Evolutionary conservation across 1,284 basidiomycete species (phyloP), one percentile per base, ranked within the genome.

Genomic region (Ceratobasidium theobromae): DNA sequence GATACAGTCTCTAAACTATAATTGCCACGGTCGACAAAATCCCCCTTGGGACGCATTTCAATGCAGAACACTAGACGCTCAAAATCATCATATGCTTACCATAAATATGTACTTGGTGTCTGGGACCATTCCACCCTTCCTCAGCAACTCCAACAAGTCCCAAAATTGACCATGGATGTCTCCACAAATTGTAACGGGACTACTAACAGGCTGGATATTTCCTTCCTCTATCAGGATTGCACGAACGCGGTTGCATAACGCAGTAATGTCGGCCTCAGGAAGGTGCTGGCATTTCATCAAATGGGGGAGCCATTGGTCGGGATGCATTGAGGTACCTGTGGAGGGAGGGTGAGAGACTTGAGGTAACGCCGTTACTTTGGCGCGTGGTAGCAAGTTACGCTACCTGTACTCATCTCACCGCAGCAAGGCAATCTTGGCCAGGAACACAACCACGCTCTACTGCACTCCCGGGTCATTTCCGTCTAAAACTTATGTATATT

Each of bases 101-200:
- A 98, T 98, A 76, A 98, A 98, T 69, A 98, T 93, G 77, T 98
- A 98, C 73, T 91, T 93, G 69, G 93, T 98, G 68, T 87, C 88
- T 2, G 93, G 93, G 0, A 91, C 85, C 72, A 86, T 84, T 4
- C 95, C 96, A 6, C 95, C 96, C 69, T 93, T 91, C 71, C 93
- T 79, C 72, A 98, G 81, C 35, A 98, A 80, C 79, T 98, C 95
- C 18, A 95, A 79, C 23, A 98, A 81, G 74, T 98, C 94, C 93
- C 93, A 98, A 75, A 97, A 95, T 76, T 97, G 94, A 23, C 94
- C 94, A 73, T 96, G 94, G 53, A 97, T 95, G 75, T 96, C 94
- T 21, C 93, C 93, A 74, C 93, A 95, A 66, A 96, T 90, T 0
- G 93, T 95, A 23, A 96, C 93, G 0, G 95, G 95, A 60, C 86